Evolutionary conservation across 495 filamentous ascomycete genomes (phyloP).

Genomic region (Coniosporium apollinis): DNA sequence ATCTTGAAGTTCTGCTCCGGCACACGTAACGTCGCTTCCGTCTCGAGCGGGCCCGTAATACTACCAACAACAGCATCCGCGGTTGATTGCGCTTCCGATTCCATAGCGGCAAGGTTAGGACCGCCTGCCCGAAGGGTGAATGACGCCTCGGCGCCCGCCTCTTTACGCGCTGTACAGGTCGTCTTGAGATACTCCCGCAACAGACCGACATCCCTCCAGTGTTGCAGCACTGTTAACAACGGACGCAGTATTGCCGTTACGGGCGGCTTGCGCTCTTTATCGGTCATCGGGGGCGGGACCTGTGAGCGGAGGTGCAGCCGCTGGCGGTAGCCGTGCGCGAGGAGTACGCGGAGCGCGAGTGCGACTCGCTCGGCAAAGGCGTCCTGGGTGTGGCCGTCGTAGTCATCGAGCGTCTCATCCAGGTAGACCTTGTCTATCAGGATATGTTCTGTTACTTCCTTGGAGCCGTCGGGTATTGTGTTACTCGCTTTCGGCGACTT

Average conservation of each 20-base stretch:
- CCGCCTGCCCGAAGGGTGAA: background rate
- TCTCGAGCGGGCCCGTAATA: constrained; percentile 1
- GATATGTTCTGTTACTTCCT: constrained; percentile 2
- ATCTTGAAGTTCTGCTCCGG: background rate
- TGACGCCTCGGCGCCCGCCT: background rate
- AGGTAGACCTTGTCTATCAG: constrained; percentile 7
- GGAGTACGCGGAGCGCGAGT: constrained; percentile 11
- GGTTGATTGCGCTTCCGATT: background rate
- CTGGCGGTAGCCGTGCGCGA: constrained; percentile 12
- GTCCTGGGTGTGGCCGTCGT: constrained; percentile 1
- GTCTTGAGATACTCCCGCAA: background rate
- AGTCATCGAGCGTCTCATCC: constrained; percentile 2
- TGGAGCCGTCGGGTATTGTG: background rate
- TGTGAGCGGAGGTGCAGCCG: constrained; percentile 6
- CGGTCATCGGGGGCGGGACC: constrained; percentile 10
- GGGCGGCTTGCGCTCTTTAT: constrained; percentile 3
- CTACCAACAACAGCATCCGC: constrained; percentile 1
- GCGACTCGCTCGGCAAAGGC: constrained; percentile 6
- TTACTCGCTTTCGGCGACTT: background rate
- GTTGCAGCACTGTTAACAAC: constrained; percentile 5
- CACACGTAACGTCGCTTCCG: background rate
- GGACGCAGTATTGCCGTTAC: constrained; percentile 8
- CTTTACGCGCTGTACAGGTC: background rate
- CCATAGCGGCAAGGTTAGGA: background rate
- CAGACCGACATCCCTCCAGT: background rate